Evolutionary conservation across 139 green algal species (phyloP).

Genomic region (Coelastrella sp.): DNA sequence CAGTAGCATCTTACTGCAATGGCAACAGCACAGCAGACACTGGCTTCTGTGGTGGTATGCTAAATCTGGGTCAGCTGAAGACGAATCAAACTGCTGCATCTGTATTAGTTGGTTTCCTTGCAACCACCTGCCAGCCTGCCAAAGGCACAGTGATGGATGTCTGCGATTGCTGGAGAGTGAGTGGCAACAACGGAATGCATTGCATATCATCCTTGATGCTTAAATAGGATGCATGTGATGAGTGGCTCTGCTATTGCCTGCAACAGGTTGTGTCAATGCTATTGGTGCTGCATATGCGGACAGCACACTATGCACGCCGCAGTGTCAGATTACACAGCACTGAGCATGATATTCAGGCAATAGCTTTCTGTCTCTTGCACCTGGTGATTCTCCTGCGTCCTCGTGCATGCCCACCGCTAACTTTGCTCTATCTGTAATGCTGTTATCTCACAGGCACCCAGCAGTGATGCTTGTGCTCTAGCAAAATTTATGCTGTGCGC

Average conservation of each 20-base stretch:
- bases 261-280: background rate
- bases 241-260: no score
- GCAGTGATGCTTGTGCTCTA: conserved; percentile 3
- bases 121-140: background rate
- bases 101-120: conserved; percentile 4
- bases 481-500: background rate
- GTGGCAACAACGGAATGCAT: background rate
- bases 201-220: no score
- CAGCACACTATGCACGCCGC: no score
- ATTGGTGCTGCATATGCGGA: no score
- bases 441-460: background rate
- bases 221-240: no score
- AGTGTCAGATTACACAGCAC: no score
- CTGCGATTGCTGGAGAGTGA: background rate
- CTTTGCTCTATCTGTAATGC: background rate
- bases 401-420: background rate
- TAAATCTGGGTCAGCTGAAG: background rate
- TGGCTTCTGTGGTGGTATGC: background rate
- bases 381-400: background rate
- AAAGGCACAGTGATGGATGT: conserved; percentile 6
- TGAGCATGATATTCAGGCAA: no score
- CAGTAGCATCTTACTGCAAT: background rate
- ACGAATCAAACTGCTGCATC: conserved; percentile 11
- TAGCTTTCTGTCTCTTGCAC: no score
- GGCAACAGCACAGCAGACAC: conserved; percentile 20